Conservation (phyloP, 768 basidiomycete species). For the Termitomyces sp. region DNA sequence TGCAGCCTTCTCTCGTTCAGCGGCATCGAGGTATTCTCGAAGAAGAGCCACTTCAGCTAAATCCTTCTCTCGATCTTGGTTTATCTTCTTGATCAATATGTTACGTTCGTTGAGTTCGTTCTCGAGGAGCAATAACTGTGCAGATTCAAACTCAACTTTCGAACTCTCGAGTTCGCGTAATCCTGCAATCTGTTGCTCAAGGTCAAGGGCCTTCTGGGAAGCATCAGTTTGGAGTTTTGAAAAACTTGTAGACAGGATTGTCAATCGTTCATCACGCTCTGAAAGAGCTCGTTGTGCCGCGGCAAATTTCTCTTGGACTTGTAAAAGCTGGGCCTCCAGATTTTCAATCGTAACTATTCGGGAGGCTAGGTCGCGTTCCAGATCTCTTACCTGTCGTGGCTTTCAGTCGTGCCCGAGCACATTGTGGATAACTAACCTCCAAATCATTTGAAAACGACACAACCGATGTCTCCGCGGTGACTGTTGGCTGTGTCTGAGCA, state of each 20-base stretch:
- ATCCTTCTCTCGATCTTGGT: constrained; percentile 10
- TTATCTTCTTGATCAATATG: constrained; percentile 4
- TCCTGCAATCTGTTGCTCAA: constrained; percentile 4
- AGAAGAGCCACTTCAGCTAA: constrained; percentile 9
- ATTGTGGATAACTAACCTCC: constrained; percentile 2
- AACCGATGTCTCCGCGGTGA: neutral
- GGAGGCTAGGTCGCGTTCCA: constrained; percentile 15
- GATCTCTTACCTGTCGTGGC: constrained; percentile 8
- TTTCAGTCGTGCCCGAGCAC: neutral
- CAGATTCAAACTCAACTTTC: constrained; percentile 12
- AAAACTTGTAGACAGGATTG: constrained; percentile 15
- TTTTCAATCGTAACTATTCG: constrained; percentile 11
- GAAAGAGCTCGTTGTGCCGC: constrained; percentile 15
- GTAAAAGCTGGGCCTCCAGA: constrained; percentile 15
- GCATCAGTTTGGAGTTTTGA: constrained; percentile 12
- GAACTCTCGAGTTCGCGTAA: constrained; percentile 9
- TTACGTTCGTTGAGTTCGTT: constrained; percentile 14
- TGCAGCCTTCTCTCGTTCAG: constrained; percentile 2
- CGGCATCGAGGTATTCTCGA: constrained; percentile 7
- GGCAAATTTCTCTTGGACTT: constrained; percentile 14
- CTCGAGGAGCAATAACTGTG: constrained; percentile 9
- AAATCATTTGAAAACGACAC: neutral
- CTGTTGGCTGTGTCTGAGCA: neutral
- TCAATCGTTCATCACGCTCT: constrained; percentile 20
- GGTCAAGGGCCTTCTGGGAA: constrained; percentile 6